Conservation (phyloP, 371 early-diverging fungal species). For the Syncephalastrum sp. region DNA sequence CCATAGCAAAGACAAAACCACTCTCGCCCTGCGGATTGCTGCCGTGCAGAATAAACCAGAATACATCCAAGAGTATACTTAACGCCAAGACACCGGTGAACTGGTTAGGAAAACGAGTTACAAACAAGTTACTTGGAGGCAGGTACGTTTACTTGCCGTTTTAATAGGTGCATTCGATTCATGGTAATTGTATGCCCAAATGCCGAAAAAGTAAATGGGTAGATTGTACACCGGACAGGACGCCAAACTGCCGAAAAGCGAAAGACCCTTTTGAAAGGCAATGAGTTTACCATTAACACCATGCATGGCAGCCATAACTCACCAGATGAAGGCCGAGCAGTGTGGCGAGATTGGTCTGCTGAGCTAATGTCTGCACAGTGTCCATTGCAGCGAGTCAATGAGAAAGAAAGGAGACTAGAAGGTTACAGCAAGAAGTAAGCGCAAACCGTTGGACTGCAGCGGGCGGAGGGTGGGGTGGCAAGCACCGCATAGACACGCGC, state of each 20-base stretch:
- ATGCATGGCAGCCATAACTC: background rate
- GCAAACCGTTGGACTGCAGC: background rate
- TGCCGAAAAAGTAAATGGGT: conserved; percentile 52
- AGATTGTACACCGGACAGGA: conserved; percentile 46
- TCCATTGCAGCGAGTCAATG: conserved; percentile 25
- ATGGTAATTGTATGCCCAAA: conserved; percentile 50
- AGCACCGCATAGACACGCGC: background rate
- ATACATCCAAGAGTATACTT: conserved; percentile 43
- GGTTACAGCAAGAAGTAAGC: too few species aligned
- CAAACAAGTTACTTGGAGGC: too few species aligned
- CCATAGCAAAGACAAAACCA: conserved; percentile 40
- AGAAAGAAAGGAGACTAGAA: background rate
- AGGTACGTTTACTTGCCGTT: conserved; percentile 26
- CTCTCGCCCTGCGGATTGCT: conserved; percentile 32
- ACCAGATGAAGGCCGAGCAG: conserved; percentile 49
- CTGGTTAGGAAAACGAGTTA: conserved; percentile 12
- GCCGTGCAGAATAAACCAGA: conserved; percentile 49
- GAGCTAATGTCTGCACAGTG: conserved; percentile 30
- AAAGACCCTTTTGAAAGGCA: conserved; percentile 27
- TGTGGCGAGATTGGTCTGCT: conserved; percentile 46
- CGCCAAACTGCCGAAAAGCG: conserved; percentile 43
- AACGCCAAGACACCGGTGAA: conserved; percentile 41
- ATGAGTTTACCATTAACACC: background rate
- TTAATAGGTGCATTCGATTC: conserved; percentile 50
- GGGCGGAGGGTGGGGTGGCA: background rate